Base-by-base conservation (phyloP, 768 basidiomycete species). In the Psilocybe tampanensis region DNA sequence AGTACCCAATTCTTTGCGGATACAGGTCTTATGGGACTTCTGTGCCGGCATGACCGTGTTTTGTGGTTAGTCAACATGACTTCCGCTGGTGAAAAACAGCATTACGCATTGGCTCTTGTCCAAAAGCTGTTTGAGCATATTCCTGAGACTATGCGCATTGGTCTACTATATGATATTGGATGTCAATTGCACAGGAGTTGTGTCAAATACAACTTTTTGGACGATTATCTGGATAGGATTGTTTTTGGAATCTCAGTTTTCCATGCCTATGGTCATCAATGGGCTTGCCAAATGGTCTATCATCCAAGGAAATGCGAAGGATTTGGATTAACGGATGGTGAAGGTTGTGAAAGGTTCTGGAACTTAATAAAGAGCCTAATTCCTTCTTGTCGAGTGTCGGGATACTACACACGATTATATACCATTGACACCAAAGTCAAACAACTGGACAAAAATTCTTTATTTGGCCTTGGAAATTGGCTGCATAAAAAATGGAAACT, bases 211-310 rank as follows among this genome's bases (percentile, higher is more conserved):
- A 62, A 62, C 6, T 72, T 74, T 50, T 36, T 73, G 2, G 44
- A 58, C 1, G 54, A 64, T 2, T 59, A 68, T 22, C 41, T 69
- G 4, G n/a, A 56, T 6, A 61, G 68, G 0, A 50, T 77, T 3
- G 19, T 44, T 1, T 76, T 70, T 48, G 69, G 64, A 2, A 69
- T 72, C 1, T 69, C 73, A 1, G 72, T 74, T 0, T 74, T 78
- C 56, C 76, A 79, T 66, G 72, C 72, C 0, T 77, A 72, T 55
- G 72, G 75, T 1, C 77, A 78, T 53, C 68, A 72, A 34, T 76
- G 76, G 75, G 61, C 70, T 8, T 76, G 74, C 50, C 73, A 75
- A 42, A 18, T 75, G 1, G 56, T 71, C 5, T 77, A 69, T 60
- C 70, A 77, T 52, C 76, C 75, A 6, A 54, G 72, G 2, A 68